Evolutionary conservation across 208 protist species (phyloP).

Genomic region (Crithidia acanthocephali): DNA sequence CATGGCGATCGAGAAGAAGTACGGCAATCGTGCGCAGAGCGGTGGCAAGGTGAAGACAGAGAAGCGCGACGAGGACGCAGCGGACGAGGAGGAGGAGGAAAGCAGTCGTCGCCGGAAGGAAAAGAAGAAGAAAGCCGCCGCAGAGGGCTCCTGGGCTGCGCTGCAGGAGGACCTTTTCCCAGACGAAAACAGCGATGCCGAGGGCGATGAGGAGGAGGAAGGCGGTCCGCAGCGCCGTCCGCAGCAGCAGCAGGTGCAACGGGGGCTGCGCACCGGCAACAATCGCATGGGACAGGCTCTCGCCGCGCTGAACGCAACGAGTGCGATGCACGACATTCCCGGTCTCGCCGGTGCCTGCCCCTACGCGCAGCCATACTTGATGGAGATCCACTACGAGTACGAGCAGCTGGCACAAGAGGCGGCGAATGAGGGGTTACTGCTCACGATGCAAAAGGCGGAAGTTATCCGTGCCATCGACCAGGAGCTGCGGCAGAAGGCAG

Average conservation of each 20-base stretch:
- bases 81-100: neutral
- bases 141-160: conserved; percentile 20
- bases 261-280: conserved; percentile 9
- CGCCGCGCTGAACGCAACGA: conserved; percentile 19
- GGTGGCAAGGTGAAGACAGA: conserved; percentile 7
- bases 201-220: neutral
- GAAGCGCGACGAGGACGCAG: neutral
- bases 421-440: conserved; percentile 33
- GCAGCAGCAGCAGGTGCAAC: neutral
- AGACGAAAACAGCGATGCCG: conserved; percentile 19
- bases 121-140: neutral
- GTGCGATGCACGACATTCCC: conserved; percentile 4
- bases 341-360: conserved; percentile 30
- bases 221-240: neutral
- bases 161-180: conserved; percentile 30
- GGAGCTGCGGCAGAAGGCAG: conserved; percentile 33
- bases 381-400: conserved; percentile 67
- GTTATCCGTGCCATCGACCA: conserved; percentile 52
- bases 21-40: neutral
- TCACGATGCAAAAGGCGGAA: conserved; percentile 52
- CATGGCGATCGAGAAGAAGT: conserved; percentile 21
- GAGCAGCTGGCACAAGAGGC: conserved; percentile 45
- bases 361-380: conserved; percentile 47
- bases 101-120: neutral
- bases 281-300: conserved; percentile 35